Evolutionary conservation across 202 grass and related monocot species (phyloP), one percentile per base, ranked within the genome.

Genomic region (Panicum virgatum): DNA sequence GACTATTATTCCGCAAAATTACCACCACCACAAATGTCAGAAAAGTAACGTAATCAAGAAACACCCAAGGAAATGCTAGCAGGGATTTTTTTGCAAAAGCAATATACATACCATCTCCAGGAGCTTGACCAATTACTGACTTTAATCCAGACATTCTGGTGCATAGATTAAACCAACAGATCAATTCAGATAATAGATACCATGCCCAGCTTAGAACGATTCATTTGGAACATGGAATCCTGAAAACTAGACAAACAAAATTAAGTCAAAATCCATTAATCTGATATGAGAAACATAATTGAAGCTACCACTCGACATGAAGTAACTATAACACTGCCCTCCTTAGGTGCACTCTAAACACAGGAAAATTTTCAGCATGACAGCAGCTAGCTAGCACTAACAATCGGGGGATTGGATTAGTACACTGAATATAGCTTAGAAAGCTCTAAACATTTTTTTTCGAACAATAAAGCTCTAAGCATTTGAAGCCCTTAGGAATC

Each of bases 31-130:
- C 34, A 80, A 75, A 72, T 48, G 53, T 73, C 59, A 78, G 26
- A 34, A 36, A 86, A 66, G 16, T 66, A 76, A n/a, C 46, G 16
- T 45, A 65, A 23, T 30, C 15, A 64, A 82, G 22, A 69, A 72
- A 30, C 23, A 48, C 66, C 45, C 15, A 72, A 46, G 34, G 16
- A 66, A 23, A 66, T 40, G 13, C 48, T 82, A 60, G 66, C 10
- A 7, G 0, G 20, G 71, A 73, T 25, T n/a, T n/a, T n/a, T n/a
- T n/a, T 72, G 66, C 40, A 80, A 42, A 23, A 36, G 23, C 13
- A 66, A 65, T 52, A 61, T 56, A 9, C 50, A 47, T 89, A 97
- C 89, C 89, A 89, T 97, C 86, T 86, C 61, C 40, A 64, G 83
- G 71, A 67, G 62, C 36, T 81, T 91, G 89, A 76, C 79, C 82